Percentiles rank a stretch among this genome's conserved stretches.
Evolutionary conservation across 2,329 filamentous ascomycete genomes (phyloP).

Genomic region (Colletotrichum sp.): DNA sequence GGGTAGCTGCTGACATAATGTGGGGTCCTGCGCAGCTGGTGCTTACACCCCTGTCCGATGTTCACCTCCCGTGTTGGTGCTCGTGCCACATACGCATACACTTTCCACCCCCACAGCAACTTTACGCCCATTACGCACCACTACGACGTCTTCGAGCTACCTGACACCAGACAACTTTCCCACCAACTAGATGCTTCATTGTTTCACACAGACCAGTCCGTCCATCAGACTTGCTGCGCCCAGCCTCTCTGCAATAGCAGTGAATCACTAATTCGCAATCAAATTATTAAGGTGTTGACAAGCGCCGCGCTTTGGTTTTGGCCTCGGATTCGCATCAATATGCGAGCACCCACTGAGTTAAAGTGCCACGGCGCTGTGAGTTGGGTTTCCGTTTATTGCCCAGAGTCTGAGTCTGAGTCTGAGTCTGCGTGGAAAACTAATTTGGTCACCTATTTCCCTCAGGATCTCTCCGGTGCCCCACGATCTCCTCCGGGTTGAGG

Average conservation of each 20-base stretch:
- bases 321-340: neutral
- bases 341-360: neutral
- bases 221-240: neutral
- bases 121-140: neutral
- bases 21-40: neutral
- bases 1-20: neutral
- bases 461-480: constrained; percentile 7
- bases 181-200: neutral
- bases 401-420: neutral
- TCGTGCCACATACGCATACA: neutral
- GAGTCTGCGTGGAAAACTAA: neutral
- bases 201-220: neutral
- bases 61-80: neutral
- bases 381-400: neutral
- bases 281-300: neutral
- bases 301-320: neutral
- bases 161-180: neutral
- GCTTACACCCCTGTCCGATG: neutral
- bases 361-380: neutral
- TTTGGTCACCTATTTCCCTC: neutral
- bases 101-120: neutral
- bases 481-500: constrained; percentile 10
- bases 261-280: neutral
- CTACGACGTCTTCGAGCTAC: neutral
- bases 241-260: neutral